A percentile compares a stretch with the other conserved stretches of the same genome.
These are phyloP conservation scores for Colletotrichum orchidophilum DNA, from an alignment of 2,329 filamentous ascomycete genomes.

Conservation along the genomic window DNA sequence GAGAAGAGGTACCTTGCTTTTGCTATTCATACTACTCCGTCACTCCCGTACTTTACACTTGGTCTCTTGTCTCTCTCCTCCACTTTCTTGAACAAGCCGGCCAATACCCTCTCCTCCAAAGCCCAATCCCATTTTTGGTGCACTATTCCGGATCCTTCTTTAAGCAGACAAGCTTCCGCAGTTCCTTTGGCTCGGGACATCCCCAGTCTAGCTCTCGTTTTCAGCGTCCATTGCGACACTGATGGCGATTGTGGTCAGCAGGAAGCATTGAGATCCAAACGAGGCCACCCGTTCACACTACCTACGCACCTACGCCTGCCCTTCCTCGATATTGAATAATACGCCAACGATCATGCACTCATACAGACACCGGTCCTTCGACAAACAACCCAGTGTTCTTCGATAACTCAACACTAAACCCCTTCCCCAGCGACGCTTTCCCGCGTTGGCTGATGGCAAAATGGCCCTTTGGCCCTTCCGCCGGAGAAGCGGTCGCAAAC, in stretches of 20 bases:
- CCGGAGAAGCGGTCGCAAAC: conserved; percentile 75
- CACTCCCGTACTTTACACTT: background rate
- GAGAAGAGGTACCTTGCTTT: background rate
- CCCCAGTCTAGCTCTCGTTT: conserved; percentile 11
- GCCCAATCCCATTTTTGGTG: conserved; percentile 24
- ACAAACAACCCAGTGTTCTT: conserved; percentile 12
- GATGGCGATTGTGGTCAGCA: conserved; percentile 11
- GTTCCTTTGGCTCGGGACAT: conserved; percentile 11
- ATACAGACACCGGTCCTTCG: conserved; percentile 10
- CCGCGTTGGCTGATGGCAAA: conserved; percentile 31
- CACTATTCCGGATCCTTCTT: conserved; percentile 29
- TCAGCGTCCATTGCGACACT: conserved; percentile 13
- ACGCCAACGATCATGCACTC: conserved; percentile 27
- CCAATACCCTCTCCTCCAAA: conserved; percentile 7
- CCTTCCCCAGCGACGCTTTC: background rate
- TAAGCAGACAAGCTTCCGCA: conserved; percentile 28
- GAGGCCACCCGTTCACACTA: conserved; percentile 6
- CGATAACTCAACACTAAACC: conserved; percentile 3
- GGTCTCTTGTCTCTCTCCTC: background rate
- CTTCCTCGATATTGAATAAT: conserved; percentile 11
- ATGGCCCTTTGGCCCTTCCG: conserved; percentile 90
- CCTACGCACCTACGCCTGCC: background rate
- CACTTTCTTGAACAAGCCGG: conserved; percentile 17
- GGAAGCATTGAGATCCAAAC: conserved; percentile 27
- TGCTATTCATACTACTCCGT: conserved; percentile 5